Percentiles rank a stretch among this genome's conserved stretches.
These are phyloP conservation scores for Coniochaeta prunicola DNA, from an alignment of 2,329 filamentous ascomycete species.

Conservation along the genomic window DNA sequence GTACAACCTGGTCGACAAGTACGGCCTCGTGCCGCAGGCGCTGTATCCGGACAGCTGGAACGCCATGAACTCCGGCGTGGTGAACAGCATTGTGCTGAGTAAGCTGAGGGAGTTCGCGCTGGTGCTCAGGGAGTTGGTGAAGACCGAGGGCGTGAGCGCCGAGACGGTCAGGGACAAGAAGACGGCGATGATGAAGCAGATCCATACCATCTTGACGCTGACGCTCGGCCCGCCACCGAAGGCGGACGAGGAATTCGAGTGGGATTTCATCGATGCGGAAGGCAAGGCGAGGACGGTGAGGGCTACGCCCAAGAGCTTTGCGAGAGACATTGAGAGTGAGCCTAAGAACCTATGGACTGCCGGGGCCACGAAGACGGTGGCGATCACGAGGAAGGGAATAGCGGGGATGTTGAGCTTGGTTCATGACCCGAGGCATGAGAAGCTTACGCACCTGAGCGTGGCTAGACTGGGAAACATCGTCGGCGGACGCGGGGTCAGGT, in stretches of 20 bases:
- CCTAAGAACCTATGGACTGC: not conserved
- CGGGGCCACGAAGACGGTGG: not conserved
- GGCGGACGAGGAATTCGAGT: slow-evolving; percentile 63
- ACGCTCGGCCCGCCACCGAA: slow-evolving; percentile 73
- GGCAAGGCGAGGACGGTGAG: slow-evolving; percentile 56
- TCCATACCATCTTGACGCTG: slow-evolving; percentile 74
- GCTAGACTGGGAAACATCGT: slow-evolving; percentile 75
- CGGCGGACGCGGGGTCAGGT: slow-evolving; percentile 67
- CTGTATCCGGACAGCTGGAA: slow-evolving; percentile 81
- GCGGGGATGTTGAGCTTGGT: slow-evolving; percentile 71
- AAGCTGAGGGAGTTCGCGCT: slow-evolving; percentile 83
- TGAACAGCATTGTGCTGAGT: slow-evolving; percentile 71
- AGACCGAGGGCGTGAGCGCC: slow-evolving; percentile 24
- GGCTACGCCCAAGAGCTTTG: slow-evolving; percentile 64
- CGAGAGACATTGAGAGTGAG: slow-evolving; percentile 45
- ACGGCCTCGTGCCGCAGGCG: slow-evolving; percentile 76
- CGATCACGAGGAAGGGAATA: slow-evolving; percentile 39
- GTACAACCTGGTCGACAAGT: slow-evolving; percentile 77
- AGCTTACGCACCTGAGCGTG: slow-evolving; percentile 66
- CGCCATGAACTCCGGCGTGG: slow-evolving; percentile 59
- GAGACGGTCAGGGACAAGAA: slow-evolving; percentile 47
- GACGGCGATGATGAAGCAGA: slow-evolving; percentile 68
- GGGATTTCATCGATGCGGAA: slow-evolving; percentile 69
- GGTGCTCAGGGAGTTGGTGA: slow-evolving; percentile 54
- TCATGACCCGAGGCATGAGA: slow-evolving; percentile 75